Evolutionary conservation across 73 alveolate species (phyloP).

Genomic region (Tetrahymena malaccensis): DNA sequence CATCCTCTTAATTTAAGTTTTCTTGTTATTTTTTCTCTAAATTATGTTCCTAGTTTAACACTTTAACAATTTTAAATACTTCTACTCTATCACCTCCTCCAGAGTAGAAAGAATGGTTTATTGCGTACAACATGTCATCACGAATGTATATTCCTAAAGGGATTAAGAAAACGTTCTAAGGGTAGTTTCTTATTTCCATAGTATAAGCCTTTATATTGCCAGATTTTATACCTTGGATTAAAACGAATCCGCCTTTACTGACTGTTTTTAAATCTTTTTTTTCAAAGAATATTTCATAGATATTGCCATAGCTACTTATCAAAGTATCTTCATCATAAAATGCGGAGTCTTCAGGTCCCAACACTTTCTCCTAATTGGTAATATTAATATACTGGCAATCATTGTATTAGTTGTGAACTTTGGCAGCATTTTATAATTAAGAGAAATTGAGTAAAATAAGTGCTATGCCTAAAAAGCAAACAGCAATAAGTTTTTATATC

Average conservation of each 20-base stretch:
- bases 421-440: neutral
- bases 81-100: neutral
- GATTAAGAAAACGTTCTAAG: neutral
- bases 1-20: neutral
- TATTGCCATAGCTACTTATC: neutral
- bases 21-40: neutral
- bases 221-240: neutral
- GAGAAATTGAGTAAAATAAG: neutral
- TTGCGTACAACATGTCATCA: neutral
- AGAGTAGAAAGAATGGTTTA: neutral
- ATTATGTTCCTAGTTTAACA: too few species aligned
- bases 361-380: neutral
- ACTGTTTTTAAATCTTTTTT: neutral
- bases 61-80: neutral
- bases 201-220: neutral
- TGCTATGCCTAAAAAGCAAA: neutral
- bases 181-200: neutral
- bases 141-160: neutral
- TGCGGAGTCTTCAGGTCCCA: neutral
- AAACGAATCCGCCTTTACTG: neutral
- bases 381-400: neutral
- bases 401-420: neutral
- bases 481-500: neutral
- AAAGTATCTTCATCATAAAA: neutral
- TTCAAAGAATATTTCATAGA: neutral